Percentiles rank a stretch among this genome's conserved stretches.
Conservation (phyloP, 352 stramenopile species). For the Phytophthora tubulina region DNA sequence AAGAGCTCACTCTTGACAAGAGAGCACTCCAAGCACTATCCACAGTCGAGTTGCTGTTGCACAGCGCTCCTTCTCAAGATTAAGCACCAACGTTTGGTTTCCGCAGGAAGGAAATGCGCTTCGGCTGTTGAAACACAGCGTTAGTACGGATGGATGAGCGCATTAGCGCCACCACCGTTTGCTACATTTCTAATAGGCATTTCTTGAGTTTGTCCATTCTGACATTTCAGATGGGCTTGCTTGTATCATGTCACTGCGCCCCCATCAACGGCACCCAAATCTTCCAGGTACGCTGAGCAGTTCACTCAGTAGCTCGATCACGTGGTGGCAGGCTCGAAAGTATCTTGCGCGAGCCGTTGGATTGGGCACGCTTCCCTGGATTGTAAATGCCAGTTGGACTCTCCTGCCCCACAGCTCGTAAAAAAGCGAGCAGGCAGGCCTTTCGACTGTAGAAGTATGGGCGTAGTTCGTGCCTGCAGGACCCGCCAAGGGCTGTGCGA, state of each 20-base stretch:
- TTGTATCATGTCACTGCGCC: not conserved
- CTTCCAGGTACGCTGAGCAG: not conserved
- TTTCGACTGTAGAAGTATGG: constrained; percentile 27
- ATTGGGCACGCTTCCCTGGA: not conserved
- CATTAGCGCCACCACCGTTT: not conserved
- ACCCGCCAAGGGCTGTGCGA: constrained; percentile 17
- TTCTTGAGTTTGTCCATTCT: constrained; percentile 23
- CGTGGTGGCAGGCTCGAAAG: not conserved
- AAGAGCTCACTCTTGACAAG: not conserved
- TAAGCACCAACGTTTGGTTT: not conserved
- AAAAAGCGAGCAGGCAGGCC: not conserved
- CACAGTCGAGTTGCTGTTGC: not conserved
- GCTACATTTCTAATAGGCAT: constrained; percentile 22
- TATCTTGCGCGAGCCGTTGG: constrained; percentile 21
- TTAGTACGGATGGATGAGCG: not conserved
- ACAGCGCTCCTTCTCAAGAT: not conserved
- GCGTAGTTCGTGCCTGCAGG: not conserved
- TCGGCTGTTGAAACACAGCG: not conserved
- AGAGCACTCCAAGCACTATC: constrained; percentile 3
- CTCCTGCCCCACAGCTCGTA: too few species aligned
- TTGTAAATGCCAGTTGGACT: too few species aligned
- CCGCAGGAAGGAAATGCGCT: not conserved
- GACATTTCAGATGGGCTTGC: constrained; percentile 2
- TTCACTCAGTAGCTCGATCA: constrained; percentile 24
- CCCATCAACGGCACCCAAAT: not conserved